Evolutionary conservation across 495 filamentous ascomycete species (phyloP).

Genomic region (Neurospora cerealis): DNA sequence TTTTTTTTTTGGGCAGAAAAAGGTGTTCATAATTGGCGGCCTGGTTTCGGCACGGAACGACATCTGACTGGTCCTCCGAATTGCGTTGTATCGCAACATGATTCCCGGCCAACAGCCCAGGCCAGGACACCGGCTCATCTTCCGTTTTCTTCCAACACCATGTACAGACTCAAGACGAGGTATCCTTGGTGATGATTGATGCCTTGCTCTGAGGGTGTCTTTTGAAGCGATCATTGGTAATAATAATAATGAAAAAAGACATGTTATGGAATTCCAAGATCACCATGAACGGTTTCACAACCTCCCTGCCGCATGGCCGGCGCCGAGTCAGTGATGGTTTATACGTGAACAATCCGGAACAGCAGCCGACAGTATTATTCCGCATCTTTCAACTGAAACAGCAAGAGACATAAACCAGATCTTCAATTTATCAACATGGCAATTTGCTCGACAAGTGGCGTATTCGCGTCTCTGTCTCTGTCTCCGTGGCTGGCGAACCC

Average conservation of each 20-base stretch:
- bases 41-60: conserved; percentile 2
- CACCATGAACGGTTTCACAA: neutral
- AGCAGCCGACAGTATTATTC: neutral
- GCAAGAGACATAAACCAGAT: neutral
- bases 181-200: neutral
- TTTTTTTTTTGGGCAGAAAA: conserved; percentile 15
- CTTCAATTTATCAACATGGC: neutral
- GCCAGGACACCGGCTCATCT: neutral
- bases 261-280: neutral
- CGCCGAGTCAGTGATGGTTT: neutral
- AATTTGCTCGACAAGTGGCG: neutral
- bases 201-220: neutral
- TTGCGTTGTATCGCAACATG: neutral
- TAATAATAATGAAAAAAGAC: neutral
- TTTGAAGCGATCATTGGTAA: neutral
- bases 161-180: neutral
- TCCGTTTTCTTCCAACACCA: neutral
- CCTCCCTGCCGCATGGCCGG: neutral
- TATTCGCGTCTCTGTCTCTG: neutral
- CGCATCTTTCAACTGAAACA: neutral
- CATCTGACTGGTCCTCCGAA: conserved; percentile 2
- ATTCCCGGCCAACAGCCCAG: neutral
- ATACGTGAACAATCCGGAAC: neutral
- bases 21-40: conserved; percentile 6
- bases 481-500: neutral